Percentiles rank a stretch among this genome's conserved stretches.
phyloP scores from a whole-genome alignment of 352 stramenopile species.

The Pythium insidiosum region DNA sequence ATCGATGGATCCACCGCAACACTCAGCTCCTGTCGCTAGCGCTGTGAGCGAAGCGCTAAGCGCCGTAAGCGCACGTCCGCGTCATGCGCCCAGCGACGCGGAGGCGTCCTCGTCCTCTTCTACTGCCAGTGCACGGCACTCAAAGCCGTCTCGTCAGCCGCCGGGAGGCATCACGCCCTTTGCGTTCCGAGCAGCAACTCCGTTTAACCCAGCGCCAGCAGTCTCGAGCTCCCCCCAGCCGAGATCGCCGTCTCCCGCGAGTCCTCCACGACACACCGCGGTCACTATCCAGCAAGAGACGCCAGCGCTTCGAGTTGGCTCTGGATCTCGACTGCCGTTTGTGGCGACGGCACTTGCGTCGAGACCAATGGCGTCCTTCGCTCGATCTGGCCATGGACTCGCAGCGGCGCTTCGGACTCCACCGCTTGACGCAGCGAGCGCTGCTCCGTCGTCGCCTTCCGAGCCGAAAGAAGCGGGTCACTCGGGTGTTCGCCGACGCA shows the following conservation, averaged over 20 bases:
- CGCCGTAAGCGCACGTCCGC: slow-evolving; percentile 1
- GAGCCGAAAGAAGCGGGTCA: background rate
- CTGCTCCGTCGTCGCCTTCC: background rate
- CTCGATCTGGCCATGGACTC: background rate
- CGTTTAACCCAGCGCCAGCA: too few species aligned
- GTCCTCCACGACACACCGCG: slow-evolving; percentile 1
- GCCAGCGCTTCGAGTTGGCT: too few species aligned
- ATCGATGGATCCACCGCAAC: too few species aligned
- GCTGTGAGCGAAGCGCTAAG: slow-evolving; percentile 35
- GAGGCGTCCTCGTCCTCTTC: background rate
- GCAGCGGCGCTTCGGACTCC: background rate
- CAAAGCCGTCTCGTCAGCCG: too few species aligned
- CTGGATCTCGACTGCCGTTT: too few species aligned
- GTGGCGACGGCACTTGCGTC: too few species aligned
- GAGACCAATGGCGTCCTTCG: too few species aligned
- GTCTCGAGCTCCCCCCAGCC: too few species aligned
- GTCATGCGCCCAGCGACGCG: background rate
- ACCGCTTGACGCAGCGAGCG: background rate
- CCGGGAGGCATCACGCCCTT: too few species aligned
- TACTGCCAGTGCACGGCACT: too few species aligned
- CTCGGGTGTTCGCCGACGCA: background rate
- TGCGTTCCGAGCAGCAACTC: too few species aligned
- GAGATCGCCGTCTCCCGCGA: too few species aligned
- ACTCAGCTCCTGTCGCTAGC: slow-evolving; percentile 13
- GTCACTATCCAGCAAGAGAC: background rate